Percentiles rank a stretch among this genome's conserved stretches.
phyloP scores from a whole-genome alignment of 2,329 filamentous ascomycete genomes.

The Stagonosporopsis tanaceti region DNA sequence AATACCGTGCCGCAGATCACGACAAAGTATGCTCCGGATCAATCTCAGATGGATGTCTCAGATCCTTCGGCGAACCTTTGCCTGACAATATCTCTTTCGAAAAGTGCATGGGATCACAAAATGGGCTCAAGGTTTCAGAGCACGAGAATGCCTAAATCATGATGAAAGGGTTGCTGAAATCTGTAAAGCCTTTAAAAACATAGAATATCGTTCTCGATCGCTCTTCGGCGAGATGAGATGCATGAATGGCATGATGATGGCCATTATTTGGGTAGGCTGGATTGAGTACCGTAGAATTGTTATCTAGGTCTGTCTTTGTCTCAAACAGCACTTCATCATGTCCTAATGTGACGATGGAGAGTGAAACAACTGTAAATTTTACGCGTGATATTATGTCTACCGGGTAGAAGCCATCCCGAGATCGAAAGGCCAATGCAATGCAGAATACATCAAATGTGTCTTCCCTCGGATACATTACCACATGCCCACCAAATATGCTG shows the following conservation, averaged over 20 bases:
- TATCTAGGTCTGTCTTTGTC: not conserved
- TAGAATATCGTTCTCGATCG: not conserved
- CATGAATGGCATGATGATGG: not conserved
- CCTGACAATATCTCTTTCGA: not conserved
- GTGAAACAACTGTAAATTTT: not conserved
- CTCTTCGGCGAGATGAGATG: not conserved
- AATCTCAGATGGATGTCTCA: not conserved
- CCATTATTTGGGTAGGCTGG: not conserved
- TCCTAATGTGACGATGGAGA: not conserved
- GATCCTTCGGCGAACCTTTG: not conserved
- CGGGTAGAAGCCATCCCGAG: not conserved
- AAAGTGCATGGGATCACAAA: constrained; percentile 3
- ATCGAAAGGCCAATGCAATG: constrained; percentile 8
- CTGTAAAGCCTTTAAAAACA: not conserved
- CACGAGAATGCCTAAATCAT: not conserved
- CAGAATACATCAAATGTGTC: not conserved
- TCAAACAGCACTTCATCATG: not conserved
- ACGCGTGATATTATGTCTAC: not conserved
- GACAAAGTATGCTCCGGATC: not conserved
- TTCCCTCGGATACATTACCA: not conserved
- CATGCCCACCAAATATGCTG: not conserved
- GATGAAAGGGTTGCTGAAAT: not conserved
- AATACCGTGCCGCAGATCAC: constrained; percentile 6
- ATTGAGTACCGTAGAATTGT: not conserved
- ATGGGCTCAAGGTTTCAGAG: constrained; percentile 4